Percentiles rank a stretch among this genome's conserved stretches.
phyloP scores from a whole-genome alignment of 2,329 filamentous ascomycete species.

The Calonectria montana region DNA sequence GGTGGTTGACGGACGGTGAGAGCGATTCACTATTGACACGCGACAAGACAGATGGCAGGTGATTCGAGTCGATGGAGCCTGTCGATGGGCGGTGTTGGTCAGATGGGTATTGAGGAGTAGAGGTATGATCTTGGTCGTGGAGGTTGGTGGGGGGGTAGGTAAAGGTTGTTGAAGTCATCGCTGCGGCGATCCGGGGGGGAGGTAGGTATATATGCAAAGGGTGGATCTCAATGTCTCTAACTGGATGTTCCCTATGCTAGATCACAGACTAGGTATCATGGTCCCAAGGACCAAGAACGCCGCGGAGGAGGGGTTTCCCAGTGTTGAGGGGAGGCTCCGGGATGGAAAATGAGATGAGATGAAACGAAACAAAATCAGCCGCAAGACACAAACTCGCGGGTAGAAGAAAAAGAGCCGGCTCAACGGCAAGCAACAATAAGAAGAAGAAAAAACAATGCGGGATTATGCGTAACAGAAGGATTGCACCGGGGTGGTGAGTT shows the following conservation, averaged over 20 bases:
- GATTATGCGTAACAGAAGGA: conserved; percentile 5
- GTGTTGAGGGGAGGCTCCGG: conserved; percentile 5
- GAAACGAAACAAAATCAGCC: not conserved
- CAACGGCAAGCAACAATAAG: not conserved
- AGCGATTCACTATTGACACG: conserved; percentile 47
- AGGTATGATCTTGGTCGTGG: conserved; percentile 47
- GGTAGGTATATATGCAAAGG: conserved; percentile 49
- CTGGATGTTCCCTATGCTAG: conserved; percentile 41
- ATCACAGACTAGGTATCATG: conserved; percentile 48
- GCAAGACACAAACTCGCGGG: not conserved
- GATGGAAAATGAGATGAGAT: conserved; percentile 2
- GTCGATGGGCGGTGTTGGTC: conserved; percentile 41
- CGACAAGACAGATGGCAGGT: conserved; percentile 58
- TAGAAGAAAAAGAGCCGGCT: not conserved
- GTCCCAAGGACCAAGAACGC: conserved; percentile 37
- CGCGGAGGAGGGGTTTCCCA: conserved; percentile 12
- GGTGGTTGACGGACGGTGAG: conserved; percentile 45
- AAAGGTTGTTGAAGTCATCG: conserved; percentile 57
- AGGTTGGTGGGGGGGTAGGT: conserved; percentile 54
- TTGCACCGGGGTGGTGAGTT: not conserved
- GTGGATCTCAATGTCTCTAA: conserved; percentile 30
- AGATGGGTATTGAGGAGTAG: conserved; percentile 44
- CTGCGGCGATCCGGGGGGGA: conserved; percentile 39
- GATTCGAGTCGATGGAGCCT: conserved; percentile 50
- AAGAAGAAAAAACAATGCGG: not conserved